Percentiles rank a stretch among this genome's conserved stretches.
Evolutionary conservation across 2,329 filamentous ascomycete genomes (phyloP).

Genomic region (Alternaria sp.): DNA sequence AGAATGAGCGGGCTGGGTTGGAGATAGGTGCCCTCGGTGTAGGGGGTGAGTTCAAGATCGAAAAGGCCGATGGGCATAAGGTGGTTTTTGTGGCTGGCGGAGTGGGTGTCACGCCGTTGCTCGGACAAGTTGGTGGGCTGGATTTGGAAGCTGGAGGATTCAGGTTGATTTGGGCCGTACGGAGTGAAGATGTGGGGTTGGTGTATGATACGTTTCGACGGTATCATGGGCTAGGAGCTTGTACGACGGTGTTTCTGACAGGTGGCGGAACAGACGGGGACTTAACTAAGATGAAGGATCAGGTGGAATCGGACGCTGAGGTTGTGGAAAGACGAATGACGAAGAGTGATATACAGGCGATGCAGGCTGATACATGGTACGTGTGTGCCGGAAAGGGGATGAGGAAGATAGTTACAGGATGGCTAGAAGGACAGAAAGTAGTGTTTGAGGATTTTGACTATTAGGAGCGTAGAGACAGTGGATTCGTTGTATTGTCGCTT

Average conservation of each 20-base stretch:
- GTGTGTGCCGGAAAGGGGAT: conserved; percentile 64
- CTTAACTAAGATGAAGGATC: conserved; percentile 35
- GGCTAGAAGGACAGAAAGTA: conserved; percentile 58
- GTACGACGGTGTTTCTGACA: conserved; percentile 72
- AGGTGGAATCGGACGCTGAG: conserved; percentile 46
- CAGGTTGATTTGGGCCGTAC: conserved; percentile 73
- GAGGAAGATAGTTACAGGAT: conserved; percentile 58
- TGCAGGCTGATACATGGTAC: conserved; percentile 62
- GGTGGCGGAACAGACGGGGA: conserved; percentile 39
- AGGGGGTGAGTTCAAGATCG: conserved; percentile 69
- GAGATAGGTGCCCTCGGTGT: conserved; percentile 76
- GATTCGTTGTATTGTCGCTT: not conserved
- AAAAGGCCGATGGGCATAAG: conserved; percentile 44
- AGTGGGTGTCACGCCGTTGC: conserved; percentile 82
- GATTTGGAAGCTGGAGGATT: conserved; percentile 48
- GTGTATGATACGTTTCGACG: conserved; percentile 66
- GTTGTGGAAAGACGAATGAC: conserved; percentile 58
- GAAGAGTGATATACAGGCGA: conserved; percentile 53
- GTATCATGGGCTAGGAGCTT: conserved; percentile 60
- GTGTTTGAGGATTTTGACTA: conserved; percentile 62
- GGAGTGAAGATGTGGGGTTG: conserved; percentile 67
- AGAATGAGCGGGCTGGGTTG: conserved; percentile 62
- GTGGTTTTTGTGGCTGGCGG: conserved; percentile 76
- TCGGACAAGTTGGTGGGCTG: conserved; percentile 67
- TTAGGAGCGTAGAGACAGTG: not conserved